Evolutionary conservation across 1,139 yeast species (phyloP).

Genomic region (Komagataea norvegica): DNA sequence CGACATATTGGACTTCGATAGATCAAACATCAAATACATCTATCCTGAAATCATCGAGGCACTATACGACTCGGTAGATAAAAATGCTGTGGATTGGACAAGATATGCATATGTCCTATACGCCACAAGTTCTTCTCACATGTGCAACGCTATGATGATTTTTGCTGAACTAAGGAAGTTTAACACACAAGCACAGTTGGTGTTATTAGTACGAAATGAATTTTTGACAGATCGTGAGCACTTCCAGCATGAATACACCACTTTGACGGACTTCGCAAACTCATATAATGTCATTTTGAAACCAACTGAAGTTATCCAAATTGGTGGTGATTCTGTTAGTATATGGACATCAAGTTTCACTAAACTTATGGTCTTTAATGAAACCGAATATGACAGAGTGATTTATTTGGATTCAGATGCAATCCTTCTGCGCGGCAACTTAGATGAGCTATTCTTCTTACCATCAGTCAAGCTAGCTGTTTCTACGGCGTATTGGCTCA

Average conservation of each 20-base stretch:
- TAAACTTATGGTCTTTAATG: constrained; percentile 48
- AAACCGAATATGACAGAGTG: constrained; percentile 43
- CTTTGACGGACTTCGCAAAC: constrained; percentile 16
- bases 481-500: constrained; percentile 31
- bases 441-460: constrained; percentile 46
- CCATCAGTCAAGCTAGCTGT: constrained; percentile 36
- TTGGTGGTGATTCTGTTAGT: constrained; percentile 26
- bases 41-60: constrained; percentile 19
- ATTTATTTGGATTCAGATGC: constrained; percentile 43
- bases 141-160: constrained; percentile 41
- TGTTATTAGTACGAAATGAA: constrained; percentile 32
- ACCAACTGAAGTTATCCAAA: constrained; percentile 24
- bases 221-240: constrained; percentile 20
- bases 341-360: constrained; percentile 53
- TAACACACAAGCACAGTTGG: constrained; percentile 38
- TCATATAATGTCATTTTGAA: constrained; percentile 27
- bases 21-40: constrained; percentile 19
- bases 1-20: constrained; percentile 18
- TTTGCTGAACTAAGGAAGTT: constrained; percentile 32
- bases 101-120: constrained; percentile 43
- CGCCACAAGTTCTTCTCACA: constrained; percentile 39
- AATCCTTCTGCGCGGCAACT: constrained; percentile 24
- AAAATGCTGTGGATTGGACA: constrained; percentile 30
- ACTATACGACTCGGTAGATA: constrained; percentile 15
- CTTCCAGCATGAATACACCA: constrained; percentile 18